These are phyloP conservation scores for Trichosporon coremiiforme DNA, from an alignment of 1,284 basidiomycete genomes.

Conservation along the genomic window DNA sequence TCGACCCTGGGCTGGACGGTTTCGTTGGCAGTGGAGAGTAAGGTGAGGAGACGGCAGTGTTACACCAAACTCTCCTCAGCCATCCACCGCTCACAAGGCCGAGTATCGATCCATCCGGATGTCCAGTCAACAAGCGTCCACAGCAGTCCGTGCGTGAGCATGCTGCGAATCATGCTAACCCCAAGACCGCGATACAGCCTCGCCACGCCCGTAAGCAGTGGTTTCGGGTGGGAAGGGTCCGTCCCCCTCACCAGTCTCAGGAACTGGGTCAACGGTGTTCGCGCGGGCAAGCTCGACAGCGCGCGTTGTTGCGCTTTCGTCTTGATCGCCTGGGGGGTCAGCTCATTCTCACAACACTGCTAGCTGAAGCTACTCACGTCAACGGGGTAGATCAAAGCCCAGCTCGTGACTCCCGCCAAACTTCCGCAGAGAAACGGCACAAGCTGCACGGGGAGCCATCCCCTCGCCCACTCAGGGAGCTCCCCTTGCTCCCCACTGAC, in stretches of 20 bases:
- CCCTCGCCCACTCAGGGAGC: constrained; percentile 52
- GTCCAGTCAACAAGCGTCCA: constrained; percentile 56
- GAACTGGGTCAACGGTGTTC: constrained; percentile 51
- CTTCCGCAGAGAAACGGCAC: constrained; percentile 56
- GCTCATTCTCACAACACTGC: not conserved
- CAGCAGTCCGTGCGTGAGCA: constrained; percentile 55
- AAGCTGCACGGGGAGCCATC: constrained; percentile 45
- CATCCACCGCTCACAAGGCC: constrained; percentile 34
- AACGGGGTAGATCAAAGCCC: constrained; percentile 56
- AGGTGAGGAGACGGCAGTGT: no score
- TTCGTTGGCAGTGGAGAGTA: no score
- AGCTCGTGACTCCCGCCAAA: constrained; percentile 55
- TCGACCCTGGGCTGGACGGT: no score
- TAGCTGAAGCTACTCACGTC: constrained; percentile 45
- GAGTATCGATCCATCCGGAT: constrained; percentile 50
- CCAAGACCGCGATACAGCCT: constrained; percentile 53
- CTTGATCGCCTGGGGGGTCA: constrained; percentile 51
- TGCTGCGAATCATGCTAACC: constrained; percentile 54
- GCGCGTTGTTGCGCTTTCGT: constrained; percentile 56
- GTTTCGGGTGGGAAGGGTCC: constrained; percentile 51
- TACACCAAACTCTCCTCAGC: constrained; percentile 17
- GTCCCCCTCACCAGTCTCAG: constrained; percentile 51
- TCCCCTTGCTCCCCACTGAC: constrained; percentile 41
- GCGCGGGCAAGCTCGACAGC: constrained; percentile 46
- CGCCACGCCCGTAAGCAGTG: constrained; percentile 48